These are phyloP conservation scores for Stephanodiscus triporus DNA, from an alignment of 108 stramenopile genomes.

Conservation along the genomic window DNA sequence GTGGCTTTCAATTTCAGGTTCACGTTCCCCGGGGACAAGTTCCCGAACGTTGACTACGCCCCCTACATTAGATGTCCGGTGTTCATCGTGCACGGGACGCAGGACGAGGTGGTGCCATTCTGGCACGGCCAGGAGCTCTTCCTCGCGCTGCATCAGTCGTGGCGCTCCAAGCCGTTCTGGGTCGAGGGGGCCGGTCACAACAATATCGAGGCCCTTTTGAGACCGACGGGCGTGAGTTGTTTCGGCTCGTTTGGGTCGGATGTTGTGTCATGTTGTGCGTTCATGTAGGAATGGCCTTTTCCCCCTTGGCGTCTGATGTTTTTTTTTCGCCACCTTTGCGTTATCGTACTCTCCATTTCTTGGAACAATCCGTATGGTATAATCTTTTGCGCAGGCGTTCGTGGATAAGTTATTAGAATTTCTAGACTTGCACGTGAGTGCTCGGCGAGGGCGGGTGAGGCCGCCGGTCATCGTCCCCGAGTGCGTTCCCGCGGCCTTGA, in stretches of 20 bases:
- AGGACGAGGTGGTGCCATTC: conserved; percentile 95
- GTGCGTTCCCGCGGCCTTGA: conserved; percentile 57
- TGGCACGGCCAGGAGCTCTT: conserved; percentile 95
- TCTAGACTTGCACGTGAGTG: conserved; percentile 81
- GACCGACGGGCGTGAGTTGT: conserved; percentile 63
- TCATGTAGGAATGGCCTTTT: conserved; percentile 13
- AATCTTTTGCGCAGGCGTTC: conserved; percentile 41
- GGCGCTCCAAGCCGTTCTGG: conserved; percentile 93
- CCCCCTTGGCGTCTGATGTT: background rate
- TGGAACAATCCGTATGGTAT: too few relatives aligned
- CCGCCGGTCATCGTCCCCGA: conserved; percentile 72
- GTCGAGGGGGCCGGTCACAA: conserved; percentile 92
- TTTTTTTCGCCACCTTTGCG: background rate
- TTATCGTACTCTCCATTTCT: conserved; percentile 21
- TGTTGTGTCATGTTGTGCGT: background rate
- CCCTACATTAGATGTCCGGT: conserved; percentile 85
- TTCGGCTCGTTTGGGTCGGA: conserved; percentile 13
- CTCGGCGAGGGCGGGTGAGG: conserved; percentile 64
- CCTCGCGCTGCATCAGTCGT: conserved; percentile 78
- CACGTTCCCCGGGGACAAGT: conserved; percentile 87
- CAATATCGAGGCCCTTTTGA: conserved; percentile 89
- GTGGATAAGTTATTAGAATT: conserved; percentile 84
- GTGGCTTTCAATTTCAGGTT: conserved; percentile 94
- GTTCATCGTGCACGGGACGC: conserved; percentile 93
- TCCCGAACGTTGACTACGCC: conserved; percentile 93